Base-by-base conservation (phyloP, 495 filamentous ascomycete species). In the Barbatosphaeria neglecta region DNA sequence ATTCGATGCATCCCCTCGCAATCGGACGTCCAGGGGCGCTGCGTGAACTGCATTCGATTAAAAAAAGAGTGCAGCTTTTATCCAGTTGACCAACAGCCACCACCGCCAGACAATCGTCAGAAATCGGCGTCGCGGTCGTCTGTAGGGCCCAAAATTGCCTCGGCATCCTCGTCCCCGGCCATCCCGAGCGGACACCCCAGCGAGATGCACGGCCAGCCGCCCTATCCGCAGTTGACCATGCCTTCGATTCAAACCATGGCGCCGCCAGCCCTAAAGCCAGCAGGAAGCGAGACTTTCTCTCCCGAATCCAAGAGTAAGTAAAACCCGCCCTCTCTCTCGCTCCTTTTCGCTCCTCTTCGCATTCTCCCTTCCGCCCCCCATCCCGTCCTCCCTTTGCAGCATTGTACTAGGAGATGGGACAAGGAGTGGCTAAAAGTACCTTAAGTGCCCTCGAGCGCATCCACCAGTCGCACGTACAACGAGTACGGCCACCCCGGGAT, bases 41-140 rank as follows among this genome's bases (percentile, higher is more conserved):
- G 92, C 64, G 83, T 86, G 48, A 95, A 95, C 66, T 98, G 92
- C 67, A 96, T 97, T 53, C 83, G 87, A 43, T 73, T 98, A 61
- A 90, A 93, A 59, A 97, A 94, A 62, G 89, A 95, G 47, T 98
- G 92, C 64, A 84, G 85, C 59, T 98, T 96, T 68, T 86, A 81
- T 59, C 86, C 90, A 9, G 90, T 96, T 22, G 89, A 95, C 47
- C 87, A 90, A 63, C 82, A 84, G 55, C 82, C 82, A 17, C 78
- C 31, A 16, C 10, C 77, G 9, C 60, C 63, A 20, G 49, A 67
- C 47, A 58, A 56, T 28, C 52, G 57, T 41, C 59, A 63, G 25
- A 69, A 68, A 38, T 61, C 61, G 50, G 58, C 55, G 22, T 59
- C 64, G 44, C 58, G 64, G 41, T 56, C 64, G 10, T 64, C 66